These are phyloP conservation scores for Penicilliopsis zonata DNA, from an alignment of 495 filamentous ascomycete genomes.

Conservation along the genomic window DNA sequence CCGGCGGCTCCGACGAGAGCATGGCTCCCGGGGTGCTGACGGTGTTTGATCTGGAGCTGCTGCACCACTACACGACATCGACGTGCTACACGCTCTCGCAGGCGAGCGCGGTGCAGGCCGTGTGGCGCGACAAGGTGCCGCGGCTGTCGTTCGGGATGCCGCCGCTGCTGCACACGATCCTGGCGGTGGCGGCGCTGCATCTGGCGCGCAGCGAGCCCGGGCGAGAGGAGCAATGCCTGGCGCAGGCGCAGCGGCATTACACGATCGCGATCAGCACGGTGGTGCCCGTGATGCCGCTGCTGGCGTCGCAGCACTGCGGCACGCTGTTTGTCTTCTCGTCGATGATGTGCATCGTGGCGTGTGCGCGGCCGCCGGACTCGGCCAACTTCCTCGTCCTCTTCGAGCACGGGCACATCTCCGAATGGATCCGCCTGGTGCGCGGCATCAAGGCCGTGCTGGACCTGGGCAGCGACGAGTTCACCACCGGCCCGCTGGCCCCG, in stretches of 20 bases:
- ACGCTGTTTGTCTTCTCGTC: no score
- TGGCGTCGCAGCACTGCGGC: not conserved
- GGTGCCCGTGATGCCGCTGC: not conserved
- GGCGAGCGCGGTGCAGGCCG: constrained; percentile 12
- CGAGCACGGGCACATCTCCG: no score
- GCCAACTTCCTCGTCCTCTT: not conserved
- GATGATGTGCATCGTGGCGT: not conserved
- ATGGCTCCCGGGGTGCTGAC: no score
- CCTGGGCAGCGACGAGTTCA: no score
- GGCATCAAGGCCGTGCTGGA: no score
- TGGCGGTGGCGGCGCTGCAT: constrained; percentile 25
- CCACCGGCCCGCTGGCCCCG: no score
- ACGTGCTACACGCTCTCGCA: constrained; percentile 24
- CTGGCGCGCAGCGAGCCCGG: constrained; percentile 14
- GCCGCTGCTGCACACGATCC: constrained; percentile 19
- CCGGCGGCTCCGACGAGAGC: no score
- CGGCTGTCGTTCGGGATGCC: constrained; percentile 18
- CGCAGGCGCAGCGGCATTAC: not conserved
- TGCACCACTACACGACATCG: constrained; percentile 25
- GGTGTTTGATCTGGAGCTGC: constrained; percentile 18
- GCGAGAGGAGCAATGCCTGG: not conserved
- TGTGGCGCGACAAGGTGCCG: constrained; percentile 20
- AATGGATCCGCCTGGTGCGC: no score
- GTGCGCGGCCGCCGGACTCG: not conserved
- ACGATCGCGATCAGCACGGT: not conserved